These are phyloP conservation scores for Carex myosuroides DNA, from an alignment of 176 grass and related monocot species.

Conservation along the genomic window DNA sequence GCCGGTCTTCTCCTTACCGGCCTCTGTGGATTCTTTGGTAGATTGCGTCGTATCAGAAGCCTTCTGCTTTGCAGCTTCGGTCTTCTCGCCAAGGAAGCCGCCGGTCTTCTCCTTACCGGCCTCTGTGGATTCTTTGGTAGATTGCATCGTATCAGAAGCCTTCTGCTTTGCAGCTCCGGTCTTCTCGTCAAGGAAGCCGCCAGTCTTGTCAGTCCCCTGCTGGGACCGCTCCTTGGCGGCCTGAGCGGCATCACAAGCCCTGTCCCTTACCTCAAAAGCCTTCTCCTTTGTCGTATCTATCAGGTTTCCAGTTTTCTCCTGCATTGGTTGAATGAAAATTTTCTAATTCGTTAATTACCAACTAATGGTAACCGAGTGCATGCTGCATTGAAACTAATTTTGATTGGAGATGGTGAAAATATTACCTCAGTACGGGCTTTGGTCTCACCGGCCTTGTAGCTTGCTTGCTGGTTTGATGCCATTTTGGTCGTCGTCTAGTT, in stretches of 20 bases:
- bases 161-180: constrained; percentile 32
- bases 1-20: too few relatives aligned
- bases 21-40: too few relatives aligned
- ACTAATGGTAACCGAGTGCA: background rate
- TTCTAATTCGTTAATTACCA: background rate
- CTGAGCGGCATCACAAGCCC: constrained; percentile 16
- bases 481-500: background rate
- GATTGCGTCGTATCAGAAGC: too few relatives aligned
- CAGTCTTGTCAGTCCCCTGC: constrained; percentile 26
- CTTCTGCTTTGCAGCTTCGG: too few relatives aligned
- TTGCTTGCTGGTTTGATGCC: constrained; percentile 52
- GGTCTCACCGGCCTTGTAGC: constrained; percentile 55
- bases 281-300: constrained; percentile 24
- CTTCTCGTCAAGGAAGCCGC: constrained; percentile 22
- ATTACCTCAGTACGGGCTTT: constrained; percentile 59
- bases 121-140: too few relatives aligned
- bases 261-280: background rate
- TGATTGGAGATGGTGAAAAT: background rate
- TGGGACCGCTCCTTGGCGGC: constrained; percentile 13
- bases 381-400: background rate
- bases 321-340: background rate
- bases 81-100: too few relatives aligned
- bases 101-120: too few relatives aligned
- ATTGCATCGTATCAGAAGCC: too few relatives aligned
- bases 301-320: constrained; percentile 44